Evolutionary conservation across 495 filamentous ascomycete species (phyloP), one percentile per base, ranked within the genome.

Genomic region (Daldinia decipiens): DNA sequence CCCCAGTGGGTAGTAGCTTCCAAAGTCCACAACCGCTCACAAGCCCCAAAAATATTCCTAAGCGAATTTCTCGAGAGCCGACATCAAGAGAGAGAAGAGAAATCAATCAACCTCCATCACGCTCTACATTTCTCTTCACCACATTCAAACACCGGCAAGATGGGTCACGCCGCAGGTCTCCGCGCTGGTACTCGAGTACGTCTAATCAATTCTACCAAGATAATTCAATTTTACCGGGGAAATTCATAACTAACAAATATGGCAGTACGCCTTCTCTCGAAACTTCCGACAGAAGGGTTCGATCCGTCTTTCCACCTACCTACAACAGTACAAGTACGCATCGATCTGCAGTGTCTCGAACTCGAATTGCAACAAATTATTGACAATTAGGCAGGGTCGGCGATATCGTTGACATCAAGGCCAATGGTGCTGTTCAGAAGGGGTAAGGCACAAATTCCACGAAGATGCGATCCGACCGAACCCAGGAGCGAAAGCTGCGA

Each of bases 381-480:
- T 84, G 64, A 84, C 79, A 72, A 61, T 58, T 45, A 43, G 57
- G 38, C 53, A 97, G 93, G 82, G 95, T 99, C 80, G 95, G 94
- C 80, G 94, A 98, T 75, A 97, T 98, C 76, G 94, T 98, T 77
- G 94, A 98, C 79, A 90, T 98, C 81, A 94, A 94, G 84, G 91
- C 91, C 76, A 97, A 98, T 86, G 94, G 93, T 88, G 94, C 94
- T 79, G 94, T 97, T 66, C 94, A 98, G 87, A 97, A 98, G 89
- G 94, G 94, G 91, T 95, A 78, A 89, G 92, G 87, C 77, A 60
- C 8, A 60, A 50, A 60, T 50, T 17, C 9, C 24, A 43, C 27
- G 40, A 56, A 65, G 40, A 67, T 65, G 56, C 60, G 61, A 62
- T 52, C 45, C 53, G 59, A 32, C 52, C 54, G 47, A 59, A 65